These are phyloP conservation scores for Ceratocystis alfenasii DNA, from an alignment of 2,329 filamentous ascomycete species.

Conservation along the genomic window DNA sequence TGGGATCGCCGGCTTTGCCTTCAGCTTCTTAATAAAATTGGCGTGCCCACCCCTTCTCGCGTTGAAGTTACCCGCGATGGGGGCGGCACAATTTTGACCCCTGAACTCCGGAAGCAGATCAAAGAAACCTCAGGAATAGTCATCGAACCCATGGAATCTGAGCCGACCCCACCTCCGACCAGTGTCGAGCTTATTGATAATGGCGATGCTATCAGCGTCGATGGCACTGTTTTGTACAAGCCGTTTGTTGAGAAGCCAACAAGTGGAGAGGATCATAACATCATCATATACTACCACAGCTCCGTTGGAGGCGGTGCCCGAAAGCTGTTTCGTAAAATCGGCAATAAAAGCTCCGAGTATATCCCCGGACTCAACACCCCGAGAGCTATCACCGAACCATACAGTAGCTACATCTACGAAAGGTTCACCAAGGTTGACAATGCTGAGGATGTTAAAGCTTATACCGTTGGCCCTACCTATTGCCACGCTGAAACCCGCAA, in stretches of 20 bases:
- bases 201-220: slow-evolving; percentile 75
- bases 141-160: slow-evolving; percentile 38
- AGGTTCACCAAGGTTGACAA: slow-evolving; percentile 96
- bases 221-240: slow-evolving; percentile 70
- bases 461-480: slow-evolving; percentile 84
- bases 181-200: slow-evolving; percentile 81
- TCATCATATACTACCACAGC: slow-evolving; percentile 91
- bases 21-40: slow-evolving; percentile 74
- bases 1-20: slow-evolving; percentile 93
- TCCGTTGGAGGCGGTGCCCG: slow-evolving; percentile 79
- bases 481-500: slow-evolving; percentile 97
- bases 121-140: slow-evolving; percentile 67
- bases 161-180: slow-evolving; percentile 42
- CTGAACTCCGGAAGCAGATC: slow-evolving; percentile 69
- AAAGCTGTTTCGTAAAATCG: slow-evolving; percentile 89
- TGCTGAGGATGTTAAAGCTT: slow-evolving; percentile 95
- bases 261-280: slow-evolving; percentile 98
- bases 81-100: slow-evolving; percentile 64
- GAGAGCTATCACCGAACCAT: slow-evolving; percentile 66
- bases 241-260: slow-evolving; percentile 97
- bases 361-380: slow-evolving; percentile 66
- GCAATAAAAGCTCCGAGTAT: slow-evolving; percentile 97
- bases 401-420: slow-evolving; percentile 87
- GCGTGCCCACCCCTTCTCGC: slow-evolving; percentile 77
- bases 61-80: slow-evolving; percentile 90